These are phyloP conservation scores for Yamadazyma friedrichii DNA, from an alignment of 1,139 yeast genomes.

Conservation along the genomic window DNA sequence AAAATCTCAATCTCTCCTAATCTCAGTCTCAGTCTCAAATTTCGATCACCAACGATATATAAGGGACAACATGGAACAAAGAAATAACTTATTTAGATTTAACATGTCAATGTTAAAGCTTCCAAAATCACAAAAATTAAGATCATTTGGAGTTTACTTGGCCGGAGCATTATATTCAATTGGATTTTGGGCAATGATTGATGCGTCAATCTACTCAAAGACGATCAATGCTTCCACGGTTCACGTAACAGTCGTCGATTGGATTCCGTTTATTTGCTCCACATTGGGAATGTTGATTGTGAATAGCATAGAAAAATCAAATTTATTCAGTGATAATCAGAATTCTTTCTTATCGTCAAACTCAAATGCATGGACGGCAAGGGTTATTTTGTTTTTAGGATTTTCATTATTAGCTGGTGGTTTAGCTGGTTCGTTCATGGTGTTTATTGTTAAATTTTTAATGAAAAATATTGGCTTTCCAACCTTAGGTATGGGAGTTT, in stretches of 20 bases:
- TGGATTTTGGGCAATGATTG: slow-evolving; percentile 88
- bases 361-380: slow-evolving; percentile 87
- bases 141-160: slow-evolving; percentile 72
- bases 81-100: slow-evolving; percentile 48
- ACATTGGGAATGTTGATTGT: slow-evolving; percentile 90
- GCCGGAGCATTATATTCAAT: slow-evolving; percentile 79
- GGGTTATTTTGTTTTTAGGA: slow-evolving; percentile 85
- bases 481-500: slow-evolving; percentile 91
- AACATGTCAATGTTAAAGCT: slow-evolving; percentile 47
- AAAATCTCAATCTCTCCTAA: neutral
- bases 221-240: slow-evolving; percentile 82
- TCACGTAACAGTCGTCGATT: slow-evolving; percentile 88
- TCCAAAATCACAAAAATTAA: slow-evolving; percentile 68
- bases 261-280: slow-evolving; percentile 92
- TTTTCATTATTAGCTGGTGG: slow-evolving; percentile 94
- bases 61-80: slow-evolving; percentile 29
- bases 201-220: slow-evolving; percentile 82
- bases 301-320: slow-evolving; percentile 84
- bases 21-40: neutral
- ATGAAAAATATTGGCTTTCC: slow-evolving; percentile 80
- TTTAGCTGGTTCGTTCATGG: slow-evolving; percentile 86
- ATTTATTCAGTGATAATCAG: slow-evolving; percentile 55
- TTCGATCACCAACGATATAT: neutral
- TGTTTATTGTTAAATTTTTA: slow-evolving; percentile 78
- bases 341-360: slow-evolving; percentile 50